Evolutionary conservation across 2,329 filamentous ascomycete species (phyloP), one percentile per base, ranked within the genome.

Genomic region (Fusarium dlaminii): DNA sequence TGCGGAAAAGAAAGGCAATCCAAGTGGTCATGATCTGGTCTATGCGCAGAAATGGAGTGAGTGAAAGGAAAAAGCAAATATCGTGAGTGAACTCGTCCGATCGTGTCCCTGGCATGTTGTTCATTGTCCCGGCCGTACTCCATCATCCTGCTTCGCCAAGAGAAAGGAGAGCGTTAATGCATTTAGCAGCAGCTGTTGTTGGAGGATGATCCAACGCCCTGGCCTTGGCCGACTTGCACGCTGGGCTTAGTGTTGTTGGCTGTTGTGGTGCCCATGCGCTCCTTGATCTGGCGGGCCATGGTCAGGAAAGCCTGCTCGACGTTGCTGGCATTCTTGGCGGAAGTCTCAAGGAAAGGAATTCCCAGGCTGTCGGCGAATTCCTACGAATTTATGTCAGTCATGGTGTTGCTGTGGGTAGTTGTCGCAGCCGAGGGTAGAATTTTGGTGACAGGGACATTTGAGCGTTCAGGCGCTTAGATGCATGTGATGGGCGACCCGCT

Each of bases 241-340:
- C 94, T 97, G 76, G 96, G 96, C 89, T 98, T 99, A 87, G 96
- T 97, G 91, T 98, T 98, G 88, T 95, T 95, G 77, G 93, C 93
- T 49, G 94, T 93, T 74, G 96, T 96, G 79, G 94, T 98, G 81
- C 96, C 96, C 96, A 99, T 99, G 82, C 96, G 93, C 89, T 98
- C 96, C 91, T 99, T 99, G 88, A 99, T 99, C 87, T 99, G 96
- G 85, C 96, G 93, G 80, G 96, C 96, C 96, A 99, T 99, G 84
- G 96, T 99, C 87, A 99, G 87, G 92, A 99, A 99, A 82, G 96
- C 96, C 87, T 99, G 96, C 88, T 99, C 96, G 84, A 99, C 96
- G 85, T 99, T 99, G 87, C 94, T 98, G 77, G 96, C 96, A 87
- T 98, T 98, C 93, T 99, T 99, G 82, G 96, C 96, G 46, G 96